These are phyloP conservation scores for Dendrobium catenatum DNA, from an alignment of 106 monocot species.

Conservation along the genomic window DNA sequence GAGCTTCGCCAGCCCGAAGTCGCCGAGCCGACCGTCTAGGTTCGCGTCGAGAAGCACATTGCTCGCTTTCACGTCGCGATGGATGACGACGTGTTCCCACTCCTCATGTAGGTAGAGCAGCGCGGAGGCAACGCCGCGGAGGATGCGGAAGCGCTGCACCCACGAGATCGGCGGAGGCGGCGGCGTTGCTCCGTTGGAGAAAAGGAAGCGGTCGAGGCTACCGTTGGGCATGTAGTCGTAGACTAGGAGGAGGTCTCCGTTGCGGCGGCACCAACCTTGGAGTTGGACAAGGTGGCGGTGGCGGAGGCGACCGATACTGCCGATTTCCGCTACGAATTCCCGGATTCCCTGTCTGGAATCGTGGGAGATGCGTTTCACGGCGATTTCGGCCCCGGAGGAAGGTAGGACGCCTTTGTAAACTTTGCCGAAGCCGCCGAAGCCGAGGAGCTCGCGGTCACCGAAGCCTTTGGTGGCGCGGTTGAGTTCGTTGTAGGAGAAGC, in stretches of 20 bases:
- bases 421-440: conserved; percentile 33
- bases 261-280: conserved; percentile 69
- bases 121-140: conserved; percentile 5
- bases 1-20: conserved; percentile 76
- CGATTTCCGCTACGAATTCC: conserved; percentile 83
- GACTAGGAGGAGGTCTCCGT: conserved; percentile 41
- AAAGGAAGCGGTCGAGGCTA: conserved; percentile 22
- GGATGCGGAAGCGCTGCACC: conserved; percentile 3
- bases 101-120: conserved; percentile 10
- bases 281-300: conserved; percentile 82
- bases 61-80: conserved; percentile 85
- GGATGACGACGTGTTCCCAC: conserved; percentile 57
- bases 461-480: conserved; percentile 12
- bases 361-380: conserved; percentile 64
- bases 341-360: conserved; percentile 59
- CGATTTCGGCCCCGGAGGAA: conserved; percentile 27
- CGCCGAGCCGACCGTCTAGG: conserved; percentile 57
- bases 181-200: background rate
- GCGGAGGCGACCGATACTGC: conserved; percentile 63
- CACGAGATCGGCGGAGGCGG: background rate
- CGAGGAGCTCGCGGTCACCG: conserved; percentile 3
- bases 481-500: conserved; percentile 15
- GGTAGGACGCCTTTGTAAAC: conserved; percentile 69
- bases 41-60: conserved; percentile 82
- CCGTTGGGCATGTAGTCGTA: conserved; percentile 82